These are phyloP conservation scores for Citrus hindsii DNA, from an alignment of 345 rosid genomes.

Conservation along the genomic window DNA sequence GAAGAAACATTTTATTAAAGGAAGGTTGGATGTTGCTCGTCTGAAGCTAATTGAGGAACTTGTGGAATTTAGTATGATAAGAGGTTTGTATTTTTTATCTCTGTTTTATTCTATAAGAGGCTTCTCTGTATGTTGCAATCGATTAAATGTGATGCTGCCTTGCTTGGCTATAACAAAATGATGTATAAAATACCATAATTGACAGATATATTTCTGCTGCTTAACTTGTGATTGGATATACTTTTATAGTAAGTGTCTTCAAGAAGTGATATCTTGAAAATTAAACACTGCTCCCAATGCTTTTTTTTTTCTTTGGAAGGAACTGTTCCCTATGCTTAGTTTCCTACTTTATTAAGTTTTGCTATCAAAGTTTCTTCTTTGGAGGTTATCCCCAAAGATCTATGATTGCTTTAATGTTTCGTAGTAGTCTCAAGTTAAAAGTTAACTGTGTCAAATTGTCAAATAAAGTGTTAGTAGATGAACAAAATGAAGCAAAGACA, in stretches of 20 bases:
- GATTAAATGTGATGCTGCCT: neutral
- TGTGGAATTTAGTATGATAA: slow-evolving; percentile 57
- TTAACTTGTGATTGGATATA: neutral
- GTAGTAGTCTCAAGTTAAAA: neutral
- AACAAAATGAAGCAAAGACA: no score
- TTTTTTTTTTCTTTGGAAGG: neutral
- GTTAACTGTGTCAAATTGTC: neutral
- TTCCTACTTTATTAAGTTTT: no score
- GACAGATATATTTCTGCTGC: neutral
- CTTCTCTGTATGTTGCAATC: neutral
- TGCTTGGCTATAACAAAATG: neutral
- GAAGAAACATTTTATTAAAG: slow-evolving; percentile 82
- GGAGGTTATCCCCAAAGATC: neutral
- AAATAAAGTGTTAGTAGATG: neutral
- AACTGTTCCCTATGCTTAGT: no score
- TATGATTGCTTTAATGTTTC: neutral
- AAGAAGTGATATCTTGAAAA: neutral
- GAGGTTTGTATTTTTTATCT: slow-evolving; percentile 44
- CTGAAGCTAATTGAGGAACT: slow-evolving; percentile 83
- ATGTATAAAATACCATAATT: neutral
- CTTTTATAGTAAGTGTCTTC: neutral
- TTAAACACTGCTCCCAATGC: neutral
- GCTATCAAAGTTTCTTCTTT: neutral
- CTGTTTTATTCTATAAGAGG: neutral
- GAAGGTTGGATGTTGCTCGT: slow-evolving; percentile 83